These are phyloP conservation scores for Starmerella roubikii DNA, from an alignment of 805 yeast species.

Conservation along the genomic window DNA sequence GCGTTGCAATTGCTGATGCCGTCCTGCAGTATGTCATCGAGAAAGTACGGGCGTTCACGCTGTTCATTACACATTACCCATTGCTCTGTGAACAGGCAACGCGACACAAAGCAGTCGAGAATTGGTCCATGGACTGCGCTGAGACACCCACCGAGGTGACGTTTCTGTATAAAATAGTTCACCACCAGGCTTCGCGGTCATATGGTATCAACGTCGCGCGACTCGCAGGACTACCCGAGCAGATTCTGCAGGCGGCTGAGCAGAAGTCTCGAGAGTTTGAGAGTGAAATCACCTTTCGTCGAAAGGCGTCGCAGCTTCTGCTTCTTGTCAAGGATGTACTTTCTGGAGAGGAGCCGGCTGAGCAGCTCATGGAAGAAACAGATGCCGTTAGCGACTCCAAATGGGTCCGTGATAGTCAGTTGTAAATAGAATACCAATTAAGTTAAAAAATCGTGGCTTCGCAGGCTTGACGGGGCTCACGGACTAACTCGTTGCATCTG, in stretches of 20 bases:
- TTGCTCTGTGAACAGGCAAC: slow-evolving; percentile 41
- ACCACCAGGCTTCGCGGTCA: slow-evolving; percentile 46
- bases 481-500: slow-evolving; percentile 38
- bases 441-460: not conserved
- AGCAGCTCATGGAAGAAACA: not conserved
- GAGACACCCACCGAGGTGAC: slow-evolving; percentile 30
- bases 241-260: slow-evolving; percentile 20
- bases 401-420: too few relatives aligned
- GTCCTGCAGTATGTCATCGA: slow-evolving; percentile 46
- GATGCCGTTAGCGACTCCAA: too few relatives aligned
- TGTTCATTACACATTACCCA: slow-evolving; percentile 81
- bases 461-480: too few relatives aligned
- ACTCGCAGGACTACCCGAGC: slow-evolving; percentile 42
- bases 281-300: not conserved
- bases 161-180: slow-evolving; percentile 39
- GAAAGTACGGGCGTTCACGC: slow-evolving; percentile 37
- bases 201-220: slow-evolving; percentile 80
- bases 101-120: slow-evolving; percentile 31
- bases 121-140: slow-evolving; percentile 62
- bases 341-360: not conserved
- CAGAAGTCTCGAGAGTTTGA: slow-evolving; percentile 22
- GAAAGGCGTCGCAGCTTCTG: not conserved
- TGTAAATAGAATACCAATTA: not conserved
- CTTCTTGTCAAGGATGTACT: not conserved
- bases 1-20: slow-evolving; percentile 67